Percentiles rank a stretch among this genome's conserved stretches.
These are phyloP conservation scores for Pezicula rhizophila DNA, from an alignment of 2,329 filamentous ascomycete genomes.

Conservation along the genomic window DNA sequence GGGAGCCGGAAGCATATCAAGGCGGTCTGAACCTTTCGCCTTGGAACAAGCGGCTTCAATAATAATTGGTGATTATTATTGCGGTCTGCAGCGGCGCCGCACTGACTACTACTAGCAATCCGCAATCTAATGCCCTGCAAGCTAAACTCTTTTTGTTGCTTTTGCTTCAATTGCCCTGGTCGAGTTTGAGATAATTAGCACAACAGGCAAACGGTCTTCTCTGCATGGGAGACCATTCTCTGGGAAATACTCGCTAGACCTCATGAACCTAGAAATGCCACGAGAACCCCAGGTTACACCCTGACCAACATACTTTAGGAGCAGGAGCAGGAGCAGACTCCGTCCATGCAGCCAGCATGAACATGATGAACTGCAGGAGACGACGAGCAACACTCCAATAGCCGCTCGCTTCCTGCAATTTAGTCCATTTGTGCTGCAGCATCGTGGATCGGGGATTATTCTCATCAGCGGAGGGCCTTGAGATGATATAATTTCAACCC, in stretches of 20 bases:
- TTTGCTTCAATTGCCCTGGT: slow-evolving; percentile 1
- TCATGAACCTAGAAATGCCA: slow-evolving; percentile 15
- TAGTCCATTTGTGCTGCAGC: neutral
- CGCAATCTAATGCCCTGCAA: slow-evolving; percentile 16
- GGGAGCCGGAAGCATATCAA: too few species aligned
- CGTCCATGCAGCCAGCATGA: neutral
- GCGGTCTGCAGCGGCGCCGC: too few species aligned
- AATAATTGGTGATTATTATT: too few species aligned
- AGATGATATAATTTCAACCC: neutral
- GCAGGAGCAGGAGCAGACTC: neutral
- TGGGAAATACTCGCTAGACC: slow-evolving; percentile 10
- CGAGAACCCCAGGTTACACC: slow-evolving; percentile 17
- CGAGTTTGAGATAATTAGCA: slow-evolving; percentile 12
- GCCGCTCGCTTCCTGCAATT: neutral
- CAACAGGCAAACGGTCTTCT: slow-evolving; percentile 7
- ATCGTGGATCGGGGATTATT: neutral
- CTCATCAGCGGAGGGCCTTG: neutral
- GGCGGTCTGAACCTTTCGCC: too few species aligned
- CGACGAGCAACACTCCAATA: neutral
- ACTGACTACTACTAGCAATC: neutral
- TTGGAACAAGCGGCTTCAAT: too few species aligned
- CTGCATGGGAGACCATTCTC: slow-evolving; percentile 8
- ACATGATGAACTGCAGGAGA: neutral
- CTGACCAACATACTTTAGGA: slow-evolving; percentile 3
- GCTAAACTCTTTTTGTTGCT: slow-evolving; percentile 3